Percentiles rank a stretch among this genome's conserved stretches.
Conservation (phyloP, 208 protist genomes). For the Trypanosoma rangeli region DNA sequence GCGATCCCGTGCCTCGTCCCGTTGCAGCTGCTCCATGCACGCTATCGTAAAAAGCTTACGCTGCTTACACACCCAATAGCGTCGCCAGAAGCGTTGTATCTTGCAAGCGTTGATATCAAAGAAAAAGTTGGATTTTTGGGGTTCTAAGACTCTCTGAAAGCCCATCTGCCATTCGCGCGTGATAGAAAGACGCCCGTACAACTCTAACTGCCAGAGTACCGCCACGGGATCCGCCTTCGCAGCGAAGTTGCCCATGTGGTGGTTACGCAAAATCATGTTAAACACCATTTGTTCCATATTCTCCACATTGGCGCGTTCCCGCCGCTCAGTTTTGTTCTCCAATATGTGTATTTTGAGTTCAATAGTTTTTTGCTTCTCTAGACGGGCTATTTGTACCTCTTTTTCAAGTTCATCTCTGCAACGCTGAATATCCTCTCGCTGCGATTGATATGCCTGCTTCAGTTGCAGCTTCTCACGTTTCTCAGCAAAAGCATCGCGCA, state of each 20-base stretch:
- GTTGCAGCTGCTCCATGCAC: conserved; percentile 23
- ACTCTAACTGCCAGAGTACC: conserved; percentile 49
- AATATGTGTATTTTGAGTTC: conserved; percentile 19
- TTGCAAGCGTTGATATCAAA: conserved; percentile 22
- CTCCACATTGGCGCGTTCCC: conserved; percentile 28
- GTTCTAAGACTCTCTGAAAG: conserved; percentile 35
- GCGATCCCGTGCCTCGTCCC: conserved; percentile 17
- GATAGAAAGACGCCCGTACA: conserved; percentile 41
- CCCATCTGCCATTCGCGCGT: conserved; percentile 26
- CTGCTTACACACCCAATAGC: not conserved
- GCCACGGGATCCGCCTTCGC: conserved; percentile 28
- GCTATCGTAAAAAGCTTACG: not conserved
- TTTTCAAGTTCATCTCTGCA: conserved; percentile 15
- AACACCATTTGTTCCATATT: conserved; percentile 30
- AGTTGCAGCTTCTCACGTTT: conserved; percentile 29
- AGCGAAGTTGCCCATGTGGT: not conserved
- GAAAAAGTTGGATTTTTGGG: conserved; percentile 24
- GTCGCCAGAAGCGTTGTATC: conserved; percentile 27
- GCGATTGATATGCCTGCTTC: not conserved
- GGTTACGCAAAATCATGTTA: conserved; percentile 26
- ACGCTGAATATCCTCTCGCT: conserved; percentile 18
- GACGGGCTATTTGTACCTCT: conserved; percentile 1
- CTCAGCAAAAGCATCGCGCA: conserved; percentile 18
- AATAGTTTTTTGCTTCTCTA: conserved; percentile 14
- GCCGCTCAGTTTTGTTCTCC: conserved; percentile 27